Conservation (phyloP, 805 yeast genomes). For the Barnettozyma salicaria region DNA sequence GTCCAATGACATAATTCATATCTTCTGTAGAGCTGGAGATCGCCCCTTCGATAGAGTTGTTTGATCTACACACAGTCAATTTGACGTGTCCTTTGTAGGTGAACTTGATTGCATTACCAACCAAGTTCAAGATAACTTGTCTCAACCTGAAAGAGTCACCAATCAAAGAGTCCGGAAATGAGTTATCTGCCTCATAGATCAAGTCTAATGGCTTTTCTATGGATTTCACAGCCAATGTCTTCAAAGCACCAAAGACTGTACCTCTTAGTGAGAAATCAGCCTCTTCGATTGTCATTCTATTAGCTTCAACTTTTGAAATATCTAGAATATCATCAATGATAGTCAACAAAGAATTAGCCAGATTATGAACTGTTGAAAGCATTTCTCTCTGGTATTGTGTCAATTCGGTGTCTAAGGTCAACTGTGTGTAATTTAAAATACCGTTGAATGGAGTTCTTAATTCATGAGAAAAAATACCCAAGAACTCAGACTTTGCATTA, state of each 20-base stretch:
- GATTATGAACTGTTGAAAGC: constrained; percentile 82
- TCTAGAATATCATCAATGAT: constrained; percentile 87
- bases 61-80: constrained; percentile 61
- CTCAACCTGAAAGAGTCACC: constrained; percentile 87
- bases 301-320: constrained; percentile 90
- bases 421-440: constrained; percentile 87
- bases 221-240: constrained; percentile 84
- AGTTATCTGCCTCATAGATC: constrained; percentile 75
- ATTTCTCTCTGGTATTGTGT: constrained; percentile 90
- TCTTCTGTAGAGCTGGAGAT: constrained; percentile 23
- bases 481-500: constrained; percentile 81
- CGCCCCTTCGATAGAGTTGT: constrained; percentile 19
- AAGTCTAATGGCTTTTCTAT: constrained; percentile 79
- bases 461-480: constrained; percentile 86
- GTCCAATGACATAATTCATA: constrained; percentile 27
- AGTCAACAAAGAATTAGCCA: constrained; percentile 79
- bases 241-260: constrained; percentile 84
- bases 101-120: constrained; percentile 87
- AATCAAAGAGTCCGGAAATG: constrained; percentile 79
- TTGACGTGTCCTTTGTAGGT: constrained; percentile 80
- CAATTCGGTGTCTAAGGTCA: constrained; percentile 80
- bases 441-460: constrained; percentile 92
- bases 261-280: constrained; percentile 83
- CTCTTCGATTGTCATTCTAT: constrained; percentile 87
- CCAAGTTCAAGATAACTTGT: constrained; percentile 79